Base-by-base conservation (phyloP, 192 early-diverging fungal species). In the Rhizoclosmatium sp. region DNA sequence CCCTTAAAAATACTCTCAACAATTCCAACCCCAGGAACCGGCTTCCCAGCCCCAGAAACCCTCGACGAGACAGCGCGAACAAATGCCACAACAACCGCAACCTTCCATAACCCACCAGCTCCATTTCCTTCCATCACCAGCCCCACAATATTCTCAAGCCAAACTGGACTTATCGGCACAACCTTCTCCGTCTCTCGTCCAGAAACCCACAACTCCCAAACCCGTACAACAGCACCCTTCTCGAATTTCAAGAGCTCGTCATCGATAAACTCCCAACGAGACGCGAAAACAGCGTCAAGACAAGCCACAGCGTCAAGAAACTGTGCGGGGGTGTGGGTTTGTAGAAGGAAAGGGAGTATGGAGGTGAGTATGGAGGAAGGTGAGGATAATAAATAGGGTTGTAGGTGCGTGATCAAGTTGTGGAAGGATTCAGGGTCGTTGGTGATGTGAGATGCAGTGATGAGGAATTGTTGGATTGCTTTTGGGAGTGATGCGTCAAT, bases 211-310 rank as follows among this genome's bases (percentile, higher is more conserved):
- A n/a, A 12, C 7, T 47, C 59, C 56, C 19, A 14, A 7, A 31
- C 59, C 39, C 72, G 44, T 39, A 40, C 4, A n/a, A 5, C 66
- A 47, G 14, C 46, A 39, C 41, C 41, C 2, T 40, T 54, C 40
- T 75, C 72, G 44, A 42, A 62, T 16, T 12, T 41, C 56, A n/a
- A 45, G 31, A 75, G 21, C 7, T n/a, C 4, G 7, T 19, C 42
- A 39, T 75, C 72, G 12, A 75, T 46, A 62, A 46, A 44, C 61
- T 60, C 72, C 72, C 72, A 75, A 2, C 72, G 72, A 3, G 72
- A 16, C 5, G 21, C 39, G 21, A 19, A 21, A 12, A 47, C 72
- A 62, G 59, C 40, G 2, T 46, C 61, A 44, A 61, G 45, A n/a
- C 60, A 62, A 7, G 9, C 21, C 21, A 40, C 39, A 0, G 0